These are phyloP conservation scores for Tulasnella sp. DNA, from an alignment of 768 basidiomycete species.

Conservation along the genomic window DNA sequence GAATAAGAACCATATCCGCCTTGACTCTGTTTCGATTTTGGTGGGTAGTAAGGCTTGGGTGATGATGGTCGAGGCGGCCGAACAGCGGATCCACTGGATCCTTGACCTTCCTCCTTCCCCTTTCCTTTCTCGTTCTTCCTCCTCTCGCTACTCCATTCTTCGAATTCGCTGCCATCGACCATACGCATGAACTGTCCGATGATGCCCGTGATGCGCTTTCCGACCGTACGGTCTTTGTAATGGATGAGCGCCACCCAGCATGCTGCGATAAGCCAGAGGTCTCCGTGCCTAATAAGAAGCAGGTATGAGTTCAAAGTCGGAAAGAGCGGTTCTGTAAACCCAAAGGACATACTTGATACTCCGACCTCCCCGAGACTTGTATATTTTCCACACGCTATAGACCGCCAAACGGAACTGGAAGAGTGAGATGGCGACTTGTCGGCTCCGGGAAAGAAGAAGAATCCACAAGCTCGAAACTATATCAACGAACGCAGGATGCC, in stretches of 20 bases:
- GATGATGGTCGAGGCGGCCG: neutral
- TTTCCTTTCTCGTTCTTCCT: conserved; percentile 15
- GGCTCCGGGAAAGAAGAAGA: conserved; percentile 12
- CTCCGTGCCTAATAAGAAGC: neutral
- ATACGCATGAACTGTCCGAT: conserved; percentile 6
- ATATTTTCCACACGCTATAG: conserved; percentile 17
- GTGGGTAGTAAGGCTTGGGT: neutral
- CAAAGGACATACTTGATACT: neutral
- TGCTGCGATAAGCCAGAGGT: conserved; percentile 4
- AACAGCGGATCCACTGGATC: neutral
- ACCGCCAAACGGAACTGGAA: neutral
- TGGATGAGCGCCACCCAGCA: neutral
- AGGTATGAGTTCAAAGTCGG: neutral
- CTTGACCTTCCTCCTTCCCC: neutral
- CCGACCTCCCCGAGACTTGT: neutral
- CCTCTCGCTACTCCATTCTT: neutral
- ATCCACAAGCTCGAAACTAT: conserved; percentile 22
- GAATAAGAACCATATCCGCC: neutral
- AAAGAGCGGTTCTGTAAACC: neutral
- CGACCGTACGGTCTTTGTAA: neutral
- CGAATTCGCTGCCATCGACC: conserved; percentile 1
- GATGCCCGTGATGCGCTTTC: conserved; percentile 4
- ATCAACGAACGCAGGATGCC: neutral
- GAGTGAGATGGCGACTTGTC: conserved; percentile 23
- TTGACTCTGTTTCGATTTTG: neutral